Evolutionary conservation across 2,329 filamentous ascomycete genomes (phyloP).

Genomic region (Periconia digitata): DNA sequence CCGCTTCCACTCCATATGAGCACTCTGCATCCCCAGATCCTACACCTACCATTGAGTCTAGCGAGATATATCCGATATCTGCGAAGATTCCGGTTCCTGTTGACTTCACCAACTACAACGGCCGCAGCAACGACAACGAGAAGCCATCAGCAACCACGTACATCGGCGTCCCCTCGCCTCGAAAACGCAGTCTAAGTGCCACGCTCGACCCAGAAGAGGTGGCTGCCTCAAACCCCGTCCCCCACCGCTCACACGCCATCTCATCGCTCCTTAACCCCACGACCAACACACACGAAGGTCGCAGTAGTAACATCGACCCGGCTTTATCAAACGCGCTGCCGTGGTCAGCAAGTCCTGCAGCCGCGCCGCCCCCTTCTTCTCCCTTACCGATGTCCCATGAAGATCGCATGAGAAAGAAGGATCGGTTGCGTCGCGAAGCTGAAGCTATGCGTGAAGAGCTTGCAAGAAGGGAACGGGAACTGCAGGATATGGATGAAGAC

Average conservation of each 20-base stretch:
- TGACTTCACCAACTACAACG: constrained; percentile 41
- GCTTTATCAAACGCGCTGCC: constrained; percentile 26
- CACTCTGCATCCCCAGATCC: constrained; percentile 40
- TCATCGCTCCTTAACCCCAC: constrained; percentile 38
- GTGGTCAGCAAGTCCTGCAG: constrained; percentile 21
- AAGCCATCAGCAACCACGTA: constrained; percentile 17
- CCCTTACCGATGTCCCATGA: constrained; percentile 26
- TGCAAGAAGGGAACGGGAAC: constrained; percentile 30
- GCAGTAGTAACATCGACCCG: constrained; percentile 36
- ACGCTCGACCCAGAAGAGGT: constrained; percentile 33
- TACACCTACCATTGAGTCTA: constrained; percentile 27
- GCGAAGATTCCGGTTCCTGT: constrained; percentile 36
- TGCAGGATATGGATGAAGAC: constrained; percentile 37
- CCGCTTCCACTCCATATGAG: constrained; percentile 32
- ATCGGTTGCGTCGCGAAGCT: constrained; percentile 33
- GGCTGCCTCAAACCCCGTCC: constrained; percentile 20
- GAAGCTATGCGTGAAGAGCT: constrained; percentile 35
- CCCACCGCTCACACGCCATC: constrained; percentile 37
- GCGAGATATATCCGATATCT: constrained; percentile 29
- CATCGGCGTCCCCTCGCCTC: constrained; percentile 26
- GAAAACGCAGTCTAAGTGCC: constrained; percentile 42
- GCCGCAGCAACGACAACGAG: constrained; percentile 10
- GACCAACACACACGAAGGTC: constrained; percentile 7
- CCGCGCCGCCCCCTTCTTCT: constrained; percentile 8
- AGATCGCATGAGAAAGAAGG: constrained; percentile 31